Evolutionary conservation across 805 yeast species (phyloP), one percentile per base, ranked within the genome.

Genomic region (Geotrichum ghanense): DNA sequence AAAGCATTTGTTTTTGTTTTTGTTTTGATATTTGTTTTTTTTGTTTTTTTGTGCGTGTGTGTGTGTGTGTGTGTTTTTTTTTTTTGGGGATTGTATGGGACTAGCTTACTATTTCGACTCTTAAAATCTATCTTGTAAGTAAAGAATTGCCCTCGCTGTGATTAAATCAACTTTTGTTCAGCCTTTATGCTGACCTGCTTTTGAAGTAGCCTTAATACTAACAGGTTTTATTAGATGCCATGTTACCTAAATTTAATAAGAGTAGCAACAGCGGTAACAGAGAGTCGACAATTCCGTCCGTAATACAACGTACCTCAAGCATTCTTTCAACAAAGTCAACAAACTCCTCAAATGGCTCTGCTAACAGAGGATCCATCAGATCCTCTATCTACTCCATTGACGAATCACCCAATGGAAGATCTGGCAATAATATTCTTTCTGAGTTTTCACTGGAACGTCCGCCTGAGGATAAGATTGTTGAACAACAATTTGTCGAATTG

Each of bases 401-500:
- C 16, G 37, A 31, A 12, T 31, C 37, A 6, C 16, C 37, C 19
- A 16, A 16, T 12, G 37, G 19, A 31, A 31, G 16, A n/a, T 31
- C 37, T n/a, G 19, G 16, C 12, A 31, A 31, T 31, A 31, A 19
- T 19, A 31, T 31, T 31, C 37, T 31, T 19, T 6, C 37, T 4
- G 64, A 72, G 34, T 68, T 72, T 50, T 62, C 57, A 39, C 62
- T 84, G 44, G 89, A 83, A 45, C 81, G 75, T 56, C 95, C 96
- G 0, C 62, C 67, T 5, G 77, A 81, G 53, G 76, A 72, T 9
- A 66, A 70, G 51, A 86, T 79, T 51, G 76, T 89, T 17, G 90
- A 86, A 55, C 68, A 72, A 48, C 69, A 83, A 76, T 88, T 86
- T 60, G 73, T 78, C 46, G 88, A 82, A 49, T 74, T 89, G 51